phyloP scores from a whole-genome alignment of 2,329 filamentous ascomycete species.

The Cordyceps cicadae region DNA sequence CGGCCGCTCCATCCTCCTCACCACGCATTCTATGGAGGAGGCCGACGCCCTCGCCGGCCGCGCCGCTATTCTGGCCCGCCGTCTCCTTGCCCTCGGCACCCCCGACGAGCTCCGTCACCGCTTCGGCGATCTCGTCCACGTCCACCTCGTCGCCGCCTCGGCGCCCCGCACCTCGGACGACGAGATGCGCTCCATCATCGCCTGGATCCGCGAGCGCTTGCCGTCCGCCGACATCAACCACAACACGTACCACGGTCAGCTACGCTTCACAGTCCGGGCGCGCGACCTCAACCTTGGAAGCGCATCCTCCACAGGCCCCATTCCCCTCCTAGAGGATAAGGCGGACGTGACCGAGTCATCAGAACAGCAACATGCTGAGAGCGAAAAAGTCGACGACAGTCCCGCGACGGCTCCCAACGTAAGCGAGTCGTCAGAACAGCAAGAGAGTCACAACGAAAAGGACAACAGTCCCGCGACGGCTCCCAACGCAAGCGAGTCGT shows the following conservation, averaged over 20 bases:
- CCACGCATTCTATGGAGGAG: constrained; percentile 93
- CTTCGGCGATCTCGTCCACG: constrained; percentile 71
- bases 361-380: too few relatives aligned
- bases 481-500: constrained; percentile 13
- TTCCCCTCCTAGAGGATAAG: constrained; percentile 17
- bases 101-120: constrained; percentile 62
- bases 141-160: constrained; percentile 68
- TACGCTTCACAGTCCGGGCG: constrained; percentile 71
- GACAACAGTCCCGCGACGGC: background rate
- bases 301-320: background rate
- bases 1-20: constrained; percentile 76
- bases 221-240: constrained; percentile 60
- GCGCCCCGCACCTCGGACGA: constrained; percentile 64
- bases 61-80: constrained; percentile 75
- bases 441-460: background rate
- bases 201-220: constrained; percentile 57
- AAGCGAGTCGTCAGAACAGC: background rate
- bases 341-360: too few relatives aligned
- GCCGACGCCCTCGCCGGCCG: constrained; percentile 78
- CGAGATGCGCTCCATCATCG: constrained; percentile 58
- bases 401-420: too few relatives aligned
- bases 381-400: too few relatives aligned
- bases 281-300: constrained; percentile 23
- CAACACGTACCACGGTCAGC: constrained; percentile 74
- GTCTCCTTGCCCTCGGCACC: constrained; percentile 78